Evolutionary conservation across 352 stramenopile species (phyloP), one percentile per base, ranked within the genome.

Genomic region (Globisporangium okanoganense): DNA sequence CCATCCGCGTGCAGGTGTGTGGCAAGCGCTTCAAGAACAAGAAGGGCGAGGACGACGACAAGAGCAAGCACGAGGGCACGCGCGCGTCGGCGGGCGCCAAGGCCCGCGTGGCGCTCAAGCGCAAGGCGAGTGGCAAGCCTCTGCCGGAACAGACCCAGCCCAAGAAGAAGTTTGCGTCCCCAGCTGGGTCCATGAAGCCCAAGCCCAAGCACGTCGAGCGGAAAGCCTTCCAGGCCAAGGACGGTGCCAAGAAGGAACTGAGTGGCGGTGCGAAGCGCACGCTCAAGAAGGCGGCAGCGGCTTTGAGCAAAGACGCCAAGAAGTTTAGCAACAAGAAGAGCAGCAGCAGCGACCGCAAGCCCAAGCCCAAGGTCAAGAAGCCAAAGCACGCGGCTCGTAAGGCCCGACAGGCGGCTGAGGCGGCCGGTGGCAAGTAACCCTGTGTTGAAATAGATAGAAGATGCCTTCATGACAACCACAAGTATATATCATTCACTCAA

Each of bases 21-120:
- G 82, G 85, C 47, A 95, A 94, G 72, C 82, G 86, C n/a, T 88
- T 85, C 51, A 93, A 93, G 73, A 90, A 88, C 65, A 74, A 78
- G 44, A 77, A 81, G 36, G 82, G 83, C 41, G 79, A 90, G 20
- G 73, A 86, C 43, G 43, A 52, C 3, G 60, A 57, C 33, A 52
- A 49, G 18, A 70, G 66, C 52, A 85, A 85, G 59, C 79, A 81
- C 63, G 81, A 92, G 65, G 82, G 84, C 20, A 47, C 76, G 3
- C 75, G 80, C 27, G 72, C 78, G 6, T 80, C 75, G 13, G 62
- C 67, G 3, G 82, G 85, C 33, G 85, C 85, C 0, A 72, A 75
- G 7, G 72, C 74, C 8, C 85, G 85, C 20, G 78, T 94, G 44
- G 57, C 79, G 4, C 61, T 82, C 56, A 94, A 94, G 76, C 80